Percentiles rank a stretch among this genome's conserved stretches.
These are phyloP conservation scores for Mortierella sp. DNA, from an alignment of 371 early-diverging fungal genomes.

Conservation along the genomic window DNA sequence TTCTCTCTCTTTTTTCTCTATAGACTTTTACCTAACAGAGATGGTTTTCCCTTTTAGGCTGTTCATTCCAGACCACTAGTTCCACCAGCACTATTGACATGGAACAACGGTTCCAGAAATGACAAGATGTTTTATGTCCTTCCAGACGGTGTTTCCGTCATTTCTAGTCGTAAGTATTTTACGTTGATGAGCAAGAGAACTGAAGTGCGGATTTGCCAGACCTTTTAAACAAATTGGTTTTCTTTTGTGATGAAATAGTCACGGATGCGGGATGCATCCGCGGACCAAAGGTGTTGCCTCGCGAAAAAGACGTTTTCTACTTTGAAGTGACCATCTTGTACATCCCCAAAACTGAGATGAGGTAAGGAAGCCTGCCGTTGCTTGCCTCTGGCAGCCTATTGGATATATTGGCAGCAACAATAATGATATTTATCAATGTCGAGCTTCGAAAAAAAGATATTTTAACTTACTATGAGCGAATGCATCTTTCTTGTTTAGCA, in stretches of 20 bases:
- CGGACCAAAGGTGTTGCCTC: conserved; percentile 42
- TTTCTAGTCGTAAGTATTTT: conserved; percentile 27
- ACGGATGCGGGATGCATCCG: conserved; percentile 44
- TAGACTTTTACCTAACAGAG: background rate
- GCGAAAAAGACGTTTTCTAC: conserved; percentile 48
- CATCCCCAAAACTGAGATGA: conserved; percentile 27
- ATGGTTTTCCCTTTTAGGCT: conserved; percentile 8
- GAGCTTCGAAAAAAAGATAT: too few species aligned
- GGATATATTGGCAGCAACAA: background rate
- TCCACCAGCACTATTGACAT: conserved; percentile 14
- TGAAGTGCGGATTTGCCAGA: background rate
- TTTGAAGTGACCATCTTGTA: conserved; percentile 47
- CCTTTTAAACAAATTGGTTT: too few species aligned
- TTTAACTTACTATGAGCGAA: too few species aligned
- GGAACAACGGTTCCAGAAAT: conserved; percentile 31
- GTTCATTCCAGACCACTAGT: conserved; percentile 22
- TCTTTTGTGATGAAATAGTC: conserved; percentile 10
- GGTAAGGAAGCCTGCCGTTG: conserved; percentile 15
- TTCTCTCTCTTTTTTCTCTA: background rate
- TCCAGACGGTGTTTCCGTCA: conserved; percentile 37
- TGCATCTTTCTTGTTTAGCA: conserved; percentile 11
- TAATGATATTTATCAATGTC: background rate
- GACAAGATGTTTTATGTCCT: conserved; percentile 33
- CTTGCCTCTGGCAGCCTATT: too few species aligned
- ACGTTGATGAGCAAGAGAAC: too few species aligned